Base-by-base conservation (phyloP, 1,284 basidiomycete genomes). In the Exobasidium rhododendri region DNA sequence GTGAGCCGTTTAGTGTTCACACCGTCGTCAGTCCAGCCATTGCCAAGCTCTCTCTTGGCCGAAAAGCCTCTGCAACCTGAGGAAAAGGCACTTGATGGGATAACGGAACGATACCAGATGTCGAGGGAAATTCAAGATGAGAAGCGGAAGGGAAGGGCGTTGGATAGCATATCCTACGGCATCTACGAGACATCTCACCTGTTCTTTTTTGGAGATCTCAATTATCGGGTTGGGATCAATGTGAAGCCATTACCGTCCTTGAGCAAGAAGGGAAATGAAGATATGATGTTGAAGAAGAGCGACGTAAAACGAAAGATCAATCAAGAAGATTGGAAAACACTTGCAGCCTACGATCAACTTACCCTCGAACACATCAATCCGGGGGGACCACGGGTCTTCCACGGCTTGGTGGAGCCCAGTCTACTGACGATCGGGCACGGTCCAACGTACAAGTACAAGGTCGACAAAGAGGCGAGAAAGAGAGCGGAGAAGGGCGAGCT, bases 1-100 rank as follows among this genome's bases (percentile, higher is more conserved):
- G 89, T 93, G 45, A 83, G 86, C 52, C 86, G 88, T 1, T 85
- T 98, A 51, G 83, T 94, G 52, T 97, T 98, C 45, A 59, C 63
- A 5, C 73, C 70, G 6, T 52, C 59, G 17, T 64, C 63, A 3
- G 20, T 55, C 11, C 62, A 14, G 29, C 24, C 22, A 24, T 65
- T 5, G n/a, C 43, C 13, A 17, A 30, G 22, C 60, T 58, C 53
- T 43, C 24, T 26, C 30, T 30, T 40, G 5, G 5, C 29, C 22
- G 13, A 7, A 6, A 55, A 43, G 56, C 28, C n/a, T 14, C 17
- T 24, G 6, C 10, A 56, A 3, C 28, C 17, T 24, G 30, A 31
- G 4, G 58, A 54, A 13, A 45, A 49, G 52, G 49, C 69, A 28
- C 58, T 71, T 62, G 57, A 64, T 31, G 62, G 66, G 2, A 60